Evolutionary conservation across 768 basidiomycete species (phyloP).

Genomic region (Termitomyces sp.): DNA sequence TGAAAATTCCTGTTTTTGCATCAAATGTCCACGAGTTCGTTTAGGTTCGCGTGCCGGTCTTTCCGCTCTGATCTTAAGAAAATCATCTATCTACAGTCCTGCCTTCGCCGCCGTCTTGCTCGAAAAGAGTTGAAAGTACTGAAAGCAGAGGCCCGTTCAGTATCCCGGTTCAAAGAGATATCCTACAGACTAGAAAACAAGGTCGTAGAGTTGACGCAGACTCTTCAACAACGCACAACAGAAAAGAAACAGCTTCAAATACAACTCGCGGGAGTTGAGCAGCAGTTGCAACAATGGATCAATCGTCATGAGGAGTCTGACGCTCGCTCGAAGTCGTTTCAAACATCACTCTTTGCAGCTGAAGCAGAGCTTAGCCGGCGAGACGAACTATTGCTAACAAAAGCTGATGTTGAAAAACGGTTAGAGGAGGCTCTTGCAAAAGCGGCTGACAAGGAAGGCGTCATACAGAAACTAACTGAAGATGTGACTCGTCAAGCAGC

Average conservation of each 20-base stretch:
- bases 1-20: not conserved
- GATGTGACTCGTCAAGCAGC: conserved; percentile 69
- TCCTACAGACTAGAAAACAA: conserved; percentile 98
- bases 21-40: not conserved
- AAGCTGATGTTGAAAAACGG: conserved; percentile 73
- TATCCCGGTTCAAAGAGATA: conserved; percentile 97
- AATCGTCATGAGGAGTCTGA: conserved; percentile 87
- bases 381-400: conserved; percentile 68
- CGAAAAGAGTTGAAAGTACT: conserved; percentile 80
- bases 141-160: conserved; percentile 90
- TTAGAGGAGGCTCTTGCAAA: conserved; percentile 74
- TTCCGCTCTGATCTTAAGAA: conserved; percentile 58
- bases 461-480: conserved; percentile 74
- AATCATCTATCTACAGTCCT: conserved; percentile 87
- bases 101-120: conserved; percentile 83
- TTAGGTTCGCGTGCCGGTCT: conserved; percentile 47
- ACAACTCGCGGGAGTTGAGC: conserved; percentile 75
- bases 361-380: conserved; percentile 68
- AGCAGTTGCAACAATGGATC: conserved; percentile 81
- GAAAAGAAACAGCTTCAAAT: conserved; percentile 85
- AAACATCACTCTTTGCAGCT: conserved; percentile 59
- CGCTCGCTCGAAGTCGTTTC: conserved; percentile 62
- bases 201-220: conserved; percentile 96
- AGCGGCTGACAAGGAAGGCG: conserved; percentile 76
- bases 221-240: conserved; percentile 79